Evolutionary conservation across 2,329 filamentous ascomycete species (phyloP), one percentile per base, ranked within the genome.

Genomic region (Phaeosphaeriaceae sp.): DNA sequence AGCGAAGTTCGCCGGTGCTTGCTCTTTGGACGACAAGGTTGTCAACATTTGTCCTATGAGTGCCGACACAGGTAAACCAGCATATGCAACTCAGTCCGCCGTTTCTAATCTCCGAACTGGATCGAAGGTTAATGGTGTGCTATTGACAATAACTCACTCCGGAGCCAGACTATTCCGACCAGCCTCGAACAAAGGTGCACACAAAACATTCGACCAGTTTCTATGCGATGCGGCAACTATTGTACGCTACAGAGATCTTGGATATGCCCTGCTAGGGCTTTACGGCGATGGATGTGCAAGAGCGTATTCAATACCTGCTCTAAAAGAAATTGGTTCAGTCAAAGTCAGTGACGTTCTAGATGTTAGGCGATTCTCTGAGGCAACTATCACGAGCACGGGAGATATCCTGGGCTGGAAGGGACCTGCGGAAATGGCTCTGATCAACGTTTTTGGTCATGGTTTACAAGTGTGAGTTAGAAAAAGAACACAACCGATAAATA

Each of bases 111-210:
- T 99, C 1, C 82, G 91, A 39, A 86, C 82, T 39, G 92, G 93
- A 1, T 52, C 57, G 5, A 89, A 88, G 66, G 82, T 94, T 2
- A 86, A 94, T 58, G 94, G 94, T 12, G 86, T 89, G 1, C 75
- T 99, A 9, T 81, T 97, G 37, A 90, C 85, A 48, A 89, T 93
- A 72, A 90, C 87, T 1, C 75, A 78, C 33, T 82, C 82, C 3
- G 90, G 92, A 61, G 87, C 87, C n/a, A 86, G 92, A 47, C 86
- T 99, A 40, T 96, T 97, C 79, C 90, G 87, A 58, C 93, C 94
- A 0, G 87, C 91, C 2, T 84, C 84, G 1, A 81, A 87, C 16
- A 97, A 96, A 74, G 94, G 93, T n/a, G 92, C 93, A 0, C 90
- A 92, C 46, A 96, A 94, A 63, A 86, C 87, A 1, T 97, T 94